Evolutionary conservation across 805 yeast species (phyloP).

Genomic region (Suhomyces vadensis): DNA sequence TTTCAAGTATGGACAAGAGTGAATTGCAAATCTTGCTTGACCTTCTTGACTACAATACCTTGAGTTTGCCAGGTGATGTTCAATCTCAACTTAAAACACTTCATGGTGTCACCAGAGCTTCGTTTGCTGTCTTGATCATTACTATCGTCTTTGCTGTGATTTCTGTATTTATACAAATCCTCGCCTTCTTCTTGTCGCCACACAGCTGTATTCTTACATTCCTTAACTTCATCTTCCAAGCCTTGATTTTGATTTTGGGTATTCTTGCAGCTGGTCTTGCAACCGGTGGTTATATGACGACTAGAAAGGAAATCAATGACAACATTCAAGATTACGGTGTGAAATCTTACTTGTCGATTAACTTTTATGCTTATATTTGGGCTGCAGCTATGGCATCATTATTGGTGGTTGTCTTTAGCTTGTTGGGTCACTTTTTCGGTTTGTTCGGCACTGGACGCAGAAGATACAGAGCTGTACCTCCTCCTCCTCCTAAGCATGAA

Average conservation of each 20-base stretch:
- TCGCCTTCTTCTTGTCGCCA: constrained; percentile 42
- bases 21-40: constrained; percentile 23
- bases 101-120: constrained; percentile 52
- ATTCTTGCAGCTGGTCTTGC: constrained; percentile 54
- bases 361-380: constrained; percentile 66
- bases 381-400: constrained; percentile 50
- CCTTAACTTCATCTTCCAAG: constrained; percentile 46
- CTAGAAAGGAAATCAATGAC: constrained; percentile 53
- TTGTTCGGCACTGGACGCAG: constrained; percentile 34
- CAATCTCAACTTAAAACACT: constrained; percentile 46
- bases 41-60: constrained; percentile 27
- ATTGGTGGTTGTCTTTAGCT: constrained; percentile 27
- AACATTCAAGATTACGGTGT: constrained; percentile 53
- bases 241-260: constrained; percentile 47
- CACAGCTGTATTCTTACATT: constrained; percentile 47
- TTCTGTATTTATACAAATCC: constrained; percentile 50
- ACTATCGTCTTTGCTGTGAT: constrained; percentile 38
- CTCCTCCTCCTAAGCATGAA: constrained; percentile 5
- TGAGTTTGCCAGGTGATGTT: constrained; percentile 57
- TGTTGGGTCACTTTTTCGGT: constrained; percentile 46
- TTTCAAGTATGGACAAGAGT: constrained; percentile 14
- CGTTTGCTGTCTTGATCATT: constrained; percentile 47
- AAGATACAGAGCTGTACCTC: constrained; percentile 23
- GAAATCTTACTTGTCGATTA: constrained; percentile 48
- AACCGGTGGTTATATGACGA: constrained; percentile 59